Percentiles rank a stretch among this genome's conserved stretches.
These are phyloP conservation scores for Phylloporus sp. DNA, from an alignment of 1,284 basidiomycete species.

Conservation along the genomic window DNA sequence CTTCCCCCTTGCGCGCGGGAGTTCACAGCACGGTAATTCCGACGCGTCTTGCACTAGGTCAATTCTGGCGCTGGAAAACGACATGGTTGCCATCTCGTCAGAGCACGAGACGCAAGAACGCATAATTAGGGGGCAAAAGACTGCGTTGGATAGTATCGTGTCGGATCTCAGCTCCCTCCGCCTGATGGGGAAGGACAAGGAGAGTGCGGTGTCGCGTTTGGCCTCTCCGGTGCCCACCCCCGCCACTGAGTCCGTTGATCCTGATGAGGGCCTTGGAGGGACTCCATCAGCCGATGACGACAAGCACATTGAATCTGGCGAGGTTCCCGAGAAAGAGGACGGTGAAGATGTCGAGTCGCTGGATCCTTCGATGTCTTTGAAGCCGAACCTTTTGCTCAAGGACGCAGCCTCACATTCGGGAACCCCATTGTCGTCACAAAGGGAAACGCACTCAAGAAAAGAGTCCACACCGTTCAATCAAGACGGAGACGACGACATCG, in stretches of 20 bases:
- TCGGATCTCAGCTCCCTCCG: slow-evolving; percentile 62
- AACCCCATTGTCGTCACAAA: slow-evolving; percentile 36
- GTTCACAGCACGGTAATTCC: neutral
- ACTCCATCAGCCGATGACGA: slow-evolving; percentile 41
- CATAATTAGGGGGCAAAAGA: slow-evolving; percentile 67
- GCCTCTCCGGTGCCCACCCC: slow-evolving; percentile 52
- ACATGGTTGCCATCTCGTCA: slow-evolving; percentile 71
- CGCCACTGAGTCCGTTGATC: slow-evolving; percentile 44
- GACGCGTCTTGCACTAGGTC: slow-evolving; percentile 47
- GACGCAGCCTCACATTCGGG: slow-evolving; percentile 40
- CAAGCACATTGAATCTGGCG: slow-evolving; percentile 41
- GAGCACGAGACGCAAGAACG: slow-evolving; percentile 76
- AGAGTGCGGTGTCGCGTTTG: slow-evolving; percentile 44
- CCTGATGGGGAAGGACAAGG: slow-evolving; percentile 67
- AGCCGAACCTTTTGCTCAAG: slow-evolving; percentile 40
- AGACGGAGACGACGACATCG: slow-evolving; percentile 63
- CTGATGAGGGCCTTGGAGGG: slow-evolving; percentile 30
- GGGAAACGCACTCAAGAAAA: slow-evolving; percentile 24
- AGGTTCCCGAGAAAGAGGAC: slow-evolving; percentile 42
- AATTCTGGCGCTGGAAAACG: slow-evolving; percentile 71
- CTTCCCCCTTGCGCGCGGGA: neutral
- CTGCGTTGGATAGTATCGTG: slow-evolving; percentile 67
- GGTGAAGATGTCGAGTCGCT: slow-evolving; percentile 42
- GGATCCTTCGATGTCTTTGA: slow-evolving; percentile 39
- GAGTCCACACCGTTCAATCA: slow-evolving; percentile 27